Evolutionary conservation across 2,329 filamentous ascomycete species (phyloP).

Genomic region (Stagonosporopsis chrysanthemi): DNA sequence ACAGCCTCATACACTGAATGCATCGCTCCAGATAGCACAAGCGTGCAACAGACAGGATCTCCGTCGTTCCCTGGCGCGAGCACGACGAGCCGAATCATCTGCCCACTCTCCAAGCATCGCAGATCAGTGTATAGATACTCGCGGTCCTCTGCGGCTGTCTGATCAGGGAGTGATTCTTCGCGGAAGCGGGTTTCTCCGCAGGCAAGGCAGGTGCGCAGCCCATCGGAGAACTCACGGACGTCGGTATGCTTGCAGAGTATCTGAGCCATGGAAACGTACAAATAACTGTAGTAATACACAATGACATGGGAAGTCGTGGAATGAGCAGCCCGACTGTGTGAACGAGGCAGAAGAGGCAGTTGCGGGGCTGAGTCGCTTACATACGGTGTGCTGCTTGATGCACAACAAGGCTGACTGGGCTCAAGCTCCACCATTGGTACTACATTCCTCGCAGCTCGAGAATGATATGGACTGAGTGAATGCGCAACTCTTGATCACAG

Average conservation of each 20-base stretch:
- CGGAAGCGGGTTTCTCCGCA: not conserved
- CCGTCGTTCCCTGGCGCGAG: not conserved
- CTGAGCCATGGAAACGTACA: not conserved
- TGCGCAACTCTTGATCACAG: no score
- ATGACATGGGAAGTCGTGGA: not conserved
- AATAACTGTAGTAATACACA: no score
- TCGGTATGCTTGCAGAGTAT: not conserved
- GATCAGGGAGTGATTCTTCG: not conserved
- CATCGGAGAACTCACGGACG: constrained; percentile 3
- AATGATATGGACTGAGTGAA: no score
- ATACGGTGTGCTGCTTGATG: no score
- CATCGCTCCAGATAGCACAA: not conserved
- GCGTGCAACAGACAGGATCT: not conserved
- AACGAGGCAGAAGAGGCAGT: not conserved
- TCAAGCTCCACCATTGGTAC: not conserved
- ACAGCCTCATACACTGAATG: not conserved
- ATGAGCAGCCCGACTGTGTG: not conserved
- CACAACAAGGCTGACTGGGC: not conserved
- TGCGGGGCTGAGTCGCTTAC: not conserved
- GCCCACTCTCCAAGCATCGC: not conserved
- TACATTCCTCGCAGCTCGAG: no score
- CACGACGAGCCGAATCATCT: not conserved
- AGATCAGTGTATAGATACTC: not conserved
- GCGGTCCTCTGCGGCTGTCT: not conserved
- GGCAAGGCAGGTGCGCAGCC: not conserved